Base-by-base conservation (phyloP, 495 filamentous ascomycete species). In the Jackrogersella multiformis region DNA sequence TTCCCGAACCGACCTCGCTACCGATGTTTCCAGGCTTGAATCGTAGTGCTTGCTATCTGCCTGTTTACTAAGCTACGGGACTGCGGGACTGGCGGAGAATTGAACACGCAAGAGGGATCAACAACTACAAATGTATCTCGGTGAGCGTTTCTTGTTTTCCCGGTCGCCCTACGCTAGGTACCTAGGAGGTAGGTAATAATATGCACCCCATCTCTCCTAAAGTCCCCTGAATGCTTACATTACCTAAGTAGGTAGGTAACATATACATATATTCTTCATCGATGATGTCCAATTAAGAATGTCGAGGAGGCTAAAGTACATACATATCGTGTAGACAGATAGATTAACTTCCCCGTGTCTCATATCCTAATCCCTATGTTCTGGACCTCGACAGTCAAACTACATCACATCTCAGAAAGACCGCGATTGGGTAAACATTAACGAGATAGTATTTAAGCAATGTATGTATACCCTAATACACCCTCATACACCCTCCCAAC, bases 1-100 rank as follows among this genome's bases (percentile, higher is more conserved):
- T 69, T 64, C 7, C 66, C 66, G 66, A 46, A 12, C 30, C n/a
- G 26, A 48, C 35, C 44, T 57, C n/a, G n/a, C 26, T 30, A 30
- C 26, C n/a, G n/a, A n/a, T n/a, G n/a, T n/a, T n/a, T n/a, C n/a
- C n/a, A n/a, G n/a, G n/a, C n/a, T n/a, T n/a, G n/a, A n/a, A n/a
- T n/a, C n/a, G n/a, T n/a, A n/a, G n/a, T n/a, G n/a, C n/a, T n/a
- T n/a, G n/a, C n/a, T n/a, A n/a, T n/a, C n/a, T n/a, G n/a, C n/a
- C n/a, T n/a, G n/a, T n/a, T n/a, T n/a, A n/a, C n/a, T n/a, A n/a
- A n/a, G n/a, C n/a, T n/a, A 49, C 26, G 18, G 28, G 8, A 32
- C n/a, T 35, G 13, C 21, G 46, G 49, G 49, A 46, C 48, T 56
- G 41, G 60, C 46, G 61, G 56, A 45, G 18, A 61, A 60, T 30